Evolutionary conservation across 192 early-diverging fungal species (phyloP).

Genomic region (Entomortierella beljakovae): DNA sequence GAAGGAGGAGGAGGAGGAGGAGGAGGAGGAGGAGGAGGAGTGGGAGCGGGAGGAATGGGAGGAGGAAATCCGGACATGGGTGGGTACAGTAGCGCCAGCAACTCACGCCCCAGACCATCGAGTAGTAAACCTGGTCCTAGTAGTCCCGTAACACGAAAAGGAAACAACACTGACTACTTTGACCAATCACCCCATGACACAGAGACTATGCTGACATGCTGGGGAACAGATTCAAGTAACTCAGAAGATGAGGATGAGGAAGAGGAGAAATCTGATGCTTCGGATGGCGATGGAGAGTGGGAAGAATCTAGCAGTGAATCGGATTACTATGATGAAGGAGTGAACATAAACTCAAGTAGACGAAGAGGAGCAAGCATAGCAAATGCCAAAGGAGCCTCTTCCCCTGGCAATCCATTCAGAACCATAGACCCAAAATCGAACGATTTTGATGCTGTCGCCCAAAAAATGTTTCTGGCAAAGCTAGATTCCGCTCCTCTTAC

Average conservation of each 20-base stretch:
- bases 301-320: slow-evolving; percentile 36
- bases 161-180: slow-evolving; percentile 22
- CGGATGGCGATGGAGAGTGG: slow-evolving; percentile 50
- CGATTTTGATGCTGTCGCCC: too few species aligned
- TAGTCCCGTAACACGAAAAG: slow-evolving; percentile 13
- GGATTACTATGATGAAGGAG: slow-evolving; percentile 18
- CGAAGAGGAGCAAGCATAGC: too few species aligned
- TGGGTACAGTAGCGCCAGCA: slow-evolving; percentile 23
- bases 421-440: too few species aligned
- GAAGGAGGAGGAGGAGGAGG: too few species aligned
- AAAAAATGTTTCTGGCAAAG: too few species aligned
- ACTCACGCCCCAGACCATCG: not conserved
- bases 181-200: slow-evolving; percentile 42
- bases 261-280: slow-evolving; percentile 15
- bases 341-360: too few species aligned
- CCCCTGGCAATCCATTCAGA: too few species aligned
- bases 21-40: too few species aligned
- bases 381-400: too few species aligned
- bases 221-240: slow-evolving; percentile 41
- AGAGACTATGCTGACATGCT: slow-evolving; percentile 48
- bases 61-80: too few species aligned
- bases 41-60: too few species aligned
- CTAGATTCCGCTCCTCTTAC: too few species aligned
- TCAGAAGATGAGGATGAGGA: slow-evolving; percentile 30
- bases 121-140: not conserved